Evolutionary conservation across 768 basidiomycete genomes (phyloP), one percentile per base, ranked within the genome.

Genomic region (Boletus coccyginus): DNA sequence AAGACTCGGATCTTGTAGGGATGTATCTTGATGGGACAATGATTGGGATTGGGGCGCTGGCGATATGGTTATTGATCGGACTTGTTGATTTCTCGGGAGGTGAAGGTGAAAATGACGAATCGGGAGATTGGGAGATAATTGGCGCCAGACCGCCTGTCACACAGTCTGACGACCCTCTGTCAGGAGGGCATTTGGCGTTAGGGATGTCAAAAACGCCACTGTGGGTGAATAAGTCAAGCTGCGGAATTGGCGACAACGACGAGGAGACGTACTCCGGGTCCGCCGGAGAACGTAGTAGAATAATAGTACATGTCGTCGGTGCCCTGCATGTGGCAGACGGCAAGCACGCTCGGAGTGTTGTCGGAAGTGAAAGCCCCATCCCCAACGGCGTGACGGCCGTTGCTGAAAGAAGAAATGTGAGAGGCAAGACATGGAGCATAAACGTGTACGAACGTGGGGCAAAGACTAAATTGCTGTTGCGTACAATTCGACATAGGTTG

Each of bases 161-260:
- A 84, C 90, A 87, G 82, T 82, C 85, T 80, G 84, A 86, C 90
- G 92, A 94, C 92, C 92, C 92, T 88, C 92, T 70, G 71, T 90
- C 87, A 66, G 90, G 91, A 90, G 91, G 92, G 92, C 92, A 94
- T 94, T 94, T 94, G 62, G 75, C 75, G 68, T 81, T 86, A 64
- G 91, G 90, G 81, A 78, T 80, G 91, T 94, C 92, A 94, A 94
- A 94, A 92, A 77, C 91, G 87, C 92, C 92, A 94, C 92, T 92
- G 58, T 4, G 49, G 6, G 46, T 44, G n/a, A 40, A 51, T 64
- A 47, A 62, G 56, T 60, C 49, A 29, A 13, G 38, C 48, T 13
- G 33, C 0, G 21, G 1, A 33, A 21, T 36, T 38, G n/a, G 33
- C n/a, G 7, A 47, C 1, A 17, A 42, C 11, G 24, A 48, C 21